phyloP scores from a whole-genome alignment of 805 yeast species.

The Metschnikowia borealis region DNA sequence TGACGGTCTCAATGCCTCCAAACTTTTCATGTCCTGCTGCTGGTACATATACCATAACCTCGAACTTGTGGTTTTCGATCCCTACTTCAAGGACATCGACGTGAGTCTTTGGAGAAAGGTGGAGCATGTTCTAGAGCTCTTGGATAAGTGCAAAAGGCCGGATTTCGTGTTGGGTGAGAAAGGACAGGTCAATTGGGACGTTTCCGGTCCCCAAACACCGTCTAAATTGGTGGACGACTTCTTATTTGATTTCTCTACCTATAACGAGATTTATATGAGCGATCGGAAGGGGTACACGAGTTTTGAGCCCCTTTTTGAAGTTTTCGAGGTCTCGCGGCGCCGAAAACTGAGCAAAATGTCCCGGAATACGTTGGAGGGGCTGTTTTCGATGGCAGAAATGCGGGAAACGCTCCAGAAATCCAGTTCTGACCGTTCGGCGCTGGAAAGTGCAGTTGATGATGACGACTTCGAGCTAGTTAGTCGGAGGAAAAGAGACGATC shows the following conservation, averaged over 20 bases:
- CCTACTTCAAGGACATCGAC: conserved; percentile 26
- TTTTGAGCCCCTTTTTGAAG: conserved; percentile 37
- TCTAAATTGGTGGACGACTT: conserved; percentile 14
- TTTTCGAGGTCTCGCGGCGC: conserved; percentile 9
- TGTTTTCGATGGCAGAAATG: neutral
- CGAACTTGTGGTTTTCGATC: conserved; percentile 54
- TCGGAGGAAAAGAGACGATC: conserved; percentile 6
- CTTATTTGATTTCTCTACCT: conserved; percentile 16
- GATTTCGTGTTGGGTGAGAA: conserved; percentile 19
- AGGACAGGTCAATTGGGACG: conserved; percentile 16
- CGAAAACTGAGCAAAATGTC: conserved; percentile 26
- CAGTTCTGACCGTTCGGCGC: neutral
- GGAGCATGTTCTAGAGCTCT: conserved; percentile 26
- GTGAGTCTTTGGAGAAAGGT: conserved; percentile 22
- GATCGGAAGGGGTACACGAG: conserved; percentile 29
- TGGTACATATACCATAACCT: conserved; percentile 68
- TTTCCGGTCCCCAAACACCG: neutral
- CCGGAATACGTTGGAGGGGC: neutral
- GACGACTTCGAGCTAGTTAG: conserved; percentile 22
- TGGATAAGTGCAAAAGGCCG: conserved; percentile 25
- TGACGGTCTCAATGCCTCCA: conserved; percentile 44
- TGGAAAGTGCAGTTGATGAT: conserved; percentile 17
- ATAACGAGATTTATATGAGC: conserved; percentile 33
- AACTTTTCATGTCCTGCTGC: conserved; percentile 56
- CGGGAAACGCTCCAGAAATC: neutral